Base-by-base conservation (phyloP, 108 stramenopile species). In the Pseudonitzschia pungens region DNA sequence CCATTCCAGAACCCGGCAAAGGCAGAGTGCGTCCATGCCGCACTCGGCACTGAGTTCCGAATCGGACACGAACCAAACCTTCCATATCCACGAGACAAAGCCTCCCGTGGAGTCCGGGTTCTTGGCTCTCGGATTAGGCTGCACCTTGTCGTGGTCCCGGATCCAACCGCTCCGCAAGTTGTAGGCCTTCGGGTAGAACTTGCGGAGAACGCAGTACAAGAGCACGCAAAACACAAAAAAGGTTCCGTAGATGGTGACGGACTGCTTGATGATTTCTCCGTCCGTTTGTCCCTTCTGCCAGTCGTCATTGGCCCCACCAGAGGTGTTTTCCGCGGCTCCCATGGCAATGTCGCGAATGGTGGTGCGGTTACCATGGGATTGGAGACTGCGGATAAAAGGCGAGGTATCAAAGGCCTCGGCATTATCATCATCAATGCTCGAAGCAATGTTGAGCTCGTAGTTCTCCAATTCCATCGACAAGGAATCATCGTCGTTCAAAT, bases 21-120 rank as follows among this genome's bases (percentile, higher is more conserved):
- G 76, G 31, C 83, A 82, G 36, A 86, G 33, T 6, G 88, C 88
- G 65, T 86, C 83, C 82, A 89, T 84, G 14, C 88, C 88, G 71
- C 85, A 86, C 14, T 86, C 73, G 22, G 86, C 74, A 36, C 78
- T 58, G 15, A 87, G 67, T 42, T 87, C 87, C 1, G 84, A 65
- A n/a, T 91, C 86, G 16, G 69, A 72, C 16, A 88, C 65, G 0
- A 28, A 41, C 48, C 69, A 86, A 0, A 88, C 65, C 54, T 84
- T 83, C 80, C 83, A 87, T 20, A 88, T 71, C 90, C 90, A 91
- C 22, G 69, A 62, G 32, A 88, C n/a, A 59, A 69, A 71, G 8
- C 90, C 82, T 76, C 72, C 28, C 86, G 42, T 4, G 83, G 65
- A 4, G 60, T 71, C 53, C 70, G 60, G 36, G 12, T 62, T 0